Conservation (phyloP, 306 rosid genomes). For the Psophocarpus tetragonolobus region DNA sequence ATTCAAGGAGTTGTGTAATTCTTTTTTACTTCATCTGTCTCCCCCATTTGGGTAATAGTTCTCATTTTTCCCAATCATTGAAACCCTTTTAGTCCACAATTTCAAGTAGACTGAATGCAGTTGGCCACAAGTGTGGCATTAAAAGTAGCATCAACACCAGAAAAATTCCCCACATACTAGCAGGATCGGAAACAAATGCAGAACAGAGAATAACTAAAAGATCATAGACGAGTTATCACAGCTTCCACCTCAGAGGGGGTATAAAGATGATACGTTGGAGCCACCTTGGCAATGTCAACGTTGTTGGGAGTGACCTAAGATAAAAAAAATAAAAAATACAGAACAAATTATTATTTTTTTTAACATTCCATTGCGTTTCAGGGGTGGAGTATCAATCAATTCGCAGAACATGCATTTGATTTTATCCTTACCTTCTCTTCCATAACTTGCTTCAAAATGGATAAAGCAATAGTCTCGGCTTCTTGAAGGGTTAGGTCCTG, state of each 20-base stretch:
- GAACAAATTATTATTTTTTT: background rate
- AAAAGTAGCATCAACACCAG: background rate
- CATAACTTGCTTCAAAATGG: conserved; percentile 98
- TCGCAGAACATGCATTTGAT: background rate
- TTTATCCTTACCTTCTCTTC: conserved; percentile 85
- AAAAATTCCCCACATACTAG: conserved; percentile 3
- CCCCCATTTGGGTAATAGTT: background rate
- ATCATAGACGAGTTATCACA: conserved; percentile 84
- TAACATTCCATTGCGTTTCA: background rate
- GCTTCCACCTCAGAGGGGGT: conserved; percentile 92
- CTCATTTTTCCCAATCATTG: background rate
- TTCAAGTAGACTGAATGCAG: conserved; percentile 30
- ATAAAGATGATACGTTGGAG: conserved; percentile 84
- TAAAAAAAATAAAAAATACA: conserved; percentile 3
- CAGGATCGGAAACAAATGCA: conserved; percentile 1
- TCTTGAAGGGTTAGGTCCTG: conserved; percentile 94
- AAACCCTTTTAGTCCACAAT: conserved; percentile 14
- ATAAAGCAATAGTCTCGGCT: conserved; percentile 95
- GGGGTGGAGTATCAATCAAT: background rate
- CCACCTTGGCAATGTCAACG: conserved; percentile 93
- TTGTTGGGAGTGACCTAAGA: conserved; percentile 90
- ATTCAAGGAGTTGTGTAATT: background rate
- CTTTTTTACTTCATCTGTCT: background rate
- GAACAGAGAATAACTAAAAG: background rate
- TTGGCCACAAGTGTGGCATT: background rate